A percentile compares a stretch with the other conserved stretches of the same genome.
These are phyloP conservation scores for Monoraphidium neglectum DNA, from an alignment of 139 green algal genomes.

Conservation along the genomic window DNA sequence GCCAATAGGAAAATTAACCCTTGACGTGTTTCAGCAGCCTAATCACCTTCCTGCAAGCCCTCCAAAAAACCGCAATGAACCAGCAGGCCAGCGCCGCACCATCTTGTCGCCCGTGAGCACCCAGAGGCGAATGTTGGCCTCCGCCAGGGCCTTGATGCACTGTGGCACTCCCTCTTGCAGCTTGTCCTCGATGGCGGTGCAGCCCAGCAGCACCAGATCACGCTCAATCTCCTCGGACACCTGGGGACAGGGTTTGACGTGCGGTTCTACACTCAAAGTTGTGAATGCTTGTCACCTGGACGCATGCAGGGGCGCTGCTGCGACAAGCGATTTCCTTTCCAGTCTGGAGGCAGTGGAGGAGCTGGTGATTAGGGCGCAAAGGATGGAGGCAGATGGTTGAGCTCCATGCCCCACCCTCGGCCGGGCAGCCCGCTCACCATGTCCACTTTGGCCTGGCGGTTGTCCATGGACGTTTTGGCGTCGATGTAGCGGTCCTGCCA, in stretches of 20 bases:
- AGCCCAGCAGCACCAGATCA: conserved; percentile 84
- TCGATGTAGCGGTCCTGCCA: conserved; percentile 43
- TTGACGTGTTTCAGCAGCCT: too few relatives aligned
- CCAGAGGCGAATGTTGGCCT: conserved; percentile 91
- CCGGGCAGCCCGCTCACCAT: conserved; percentile 3
- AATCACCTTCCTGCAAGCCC: too few relatives aligned
- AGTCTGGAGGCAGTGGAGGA: too few relatives aligned
- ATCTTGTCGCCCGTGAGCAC: conserved; percentile 88
- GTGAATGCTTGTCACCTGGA: too few relatives aligned
- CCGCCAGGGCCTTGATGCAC: conserved; percentile 84
- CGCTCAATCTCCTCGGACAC: conserved; percentile 62
- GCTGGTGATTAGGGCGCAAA: too few relatives aligned
- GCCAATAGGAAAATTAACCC: too few relatives aligned
- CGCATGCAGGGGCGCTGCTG: too few relatives aligned
- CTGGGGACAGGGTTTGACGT: neutral
- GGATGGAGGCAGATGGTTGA: too few relatives aligned
- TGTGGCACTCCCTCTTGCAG: conserved; percentile 94
- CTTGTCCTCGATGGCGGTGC: conserved; percentile 99
- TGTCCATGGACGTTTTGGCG: conserved; percentile 47
- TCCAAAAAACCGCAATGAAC: neutral
- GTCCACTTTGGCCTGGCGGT: conserved; percentile 53
- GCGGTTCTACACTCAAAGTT: too few relatives aligned
- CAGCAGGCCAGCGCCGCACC: conserved; percentile 4
- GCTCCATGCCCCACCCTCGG: too few relatives aligned
- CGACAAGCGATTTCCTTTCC: too few relatives aligned